Evolutionary conservation across 2,329 filamentous ascomycete genomes (phyloP).

Genomic region (Coniella vitis): DNA sequence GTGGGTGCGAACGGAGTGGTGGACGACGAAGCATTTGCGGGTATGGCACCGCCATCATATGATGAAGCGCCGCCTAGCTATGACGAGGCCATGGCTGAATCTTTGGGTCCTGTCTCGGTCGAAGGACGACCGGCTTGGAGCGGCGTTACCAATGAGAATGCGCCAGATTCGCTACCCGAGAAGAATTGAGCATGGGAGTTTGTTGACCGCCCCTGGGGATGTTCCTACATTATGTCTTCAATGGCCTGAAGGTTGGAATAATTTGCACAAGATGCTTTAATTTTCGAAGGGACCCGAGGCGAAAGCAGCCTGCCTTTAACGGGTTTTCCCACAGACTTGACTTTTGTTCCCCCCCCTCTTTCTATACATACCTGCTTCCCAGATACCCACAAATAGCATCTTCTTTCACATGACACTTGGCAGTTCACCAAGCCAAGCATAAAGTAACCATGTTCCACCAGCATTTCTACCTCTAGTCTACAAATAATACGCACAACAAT

Average conservation of each 20-base stretch:
- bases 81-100: conserved; percentile 82
- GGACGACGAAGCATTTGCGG: neutral
- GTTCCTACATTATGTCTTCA: neutral
- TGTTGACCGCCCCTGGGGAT: too few species aligned
- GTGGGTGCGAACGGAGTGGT: neutral
- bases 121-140: conserved; percentile 60
- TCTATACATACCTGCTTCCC: neutral
- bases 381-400: neutral
- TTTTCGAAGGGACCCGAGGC: too few species aligned
- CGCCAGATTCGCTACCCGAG: conserved; percentile 41
- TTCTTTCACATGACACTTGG: too few species aligned
- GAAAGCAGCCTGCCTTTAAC: too few species aligned
- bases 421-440: too few species aligned
- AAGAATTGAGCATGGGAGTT: conserved; percentile 22
- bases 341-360: too few species aligned
- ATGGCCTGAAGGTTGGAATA: too few species aligned
- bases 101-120: conserved; percentile 58
- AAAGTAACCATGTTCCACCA: too few species aligned
- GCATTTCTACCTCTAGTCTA: too few species aligned
- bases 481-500: too few species aligned
- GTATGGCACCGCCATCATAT: conserved; percentile 33
- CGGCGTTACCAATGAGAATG: conserved; percentile 55
- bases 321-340: too few species aligned
- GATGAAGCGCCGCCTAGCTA: conserved; percentile 91
- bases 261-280: too few species aligned